Percentiles rank a stretch among this genome's conserved stretches.
phyloP scores from a whole-genome alignment of 495 filamentous ascomycete genomes.

The Talaromyces ruber region DNA sequence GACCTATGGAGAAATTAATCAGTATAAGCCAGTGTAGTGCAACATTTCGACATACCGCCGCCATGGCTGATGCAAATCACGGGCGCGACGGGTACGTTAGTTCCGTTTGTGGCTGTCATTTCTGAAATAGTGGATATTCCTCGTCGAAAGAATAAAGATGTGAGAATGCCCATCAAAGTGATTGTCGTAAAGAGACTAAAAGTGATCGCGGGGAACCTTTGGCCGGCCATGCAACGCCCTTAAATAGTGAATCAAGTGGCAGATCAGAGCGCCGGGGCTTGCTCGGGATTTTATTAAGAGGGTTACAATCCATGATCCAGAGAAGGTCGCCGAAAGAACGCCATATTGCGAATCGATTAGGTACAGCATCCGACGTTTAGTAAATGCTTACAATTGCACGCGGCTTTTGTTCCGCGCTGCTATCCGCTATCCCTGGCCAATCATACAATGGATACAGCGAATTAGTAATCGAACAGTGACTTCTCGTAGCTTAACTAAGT shows the following conservation, averaged over 20 bases:
- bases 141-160: background rate
- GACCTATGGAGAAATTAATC: background rate
- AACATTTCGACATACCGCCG: background rate
- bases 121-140: background rate
- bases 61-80: constrained; percentile 5
- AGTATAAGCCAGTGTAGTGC: background rate
- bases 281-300: background rate
- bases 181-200: background rate
- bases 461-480: background rate
- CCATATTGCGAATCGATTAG: background rate
- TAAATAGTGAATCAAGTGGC: background rate
- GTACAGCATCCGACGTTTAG: background rate
- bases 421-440: background rate
- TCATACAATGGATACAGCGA: background rate
- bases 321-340: background rate
- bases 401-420: background rate
- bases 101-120: background rate
- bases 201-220: background rate
- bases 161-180: background rate
- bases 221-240: constrained; percentile 2
- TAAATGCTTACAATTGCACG: background rate
- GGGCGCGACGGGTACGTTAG: background rate
- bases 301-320: background rate
- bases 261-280: background rate
- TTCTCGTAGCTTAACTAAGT: no score